Evolutionary conservation across 2,329 filamentous ascomycete genomes (phyloP).

Genomic region (Colletotrichum camelliae): DNA sequence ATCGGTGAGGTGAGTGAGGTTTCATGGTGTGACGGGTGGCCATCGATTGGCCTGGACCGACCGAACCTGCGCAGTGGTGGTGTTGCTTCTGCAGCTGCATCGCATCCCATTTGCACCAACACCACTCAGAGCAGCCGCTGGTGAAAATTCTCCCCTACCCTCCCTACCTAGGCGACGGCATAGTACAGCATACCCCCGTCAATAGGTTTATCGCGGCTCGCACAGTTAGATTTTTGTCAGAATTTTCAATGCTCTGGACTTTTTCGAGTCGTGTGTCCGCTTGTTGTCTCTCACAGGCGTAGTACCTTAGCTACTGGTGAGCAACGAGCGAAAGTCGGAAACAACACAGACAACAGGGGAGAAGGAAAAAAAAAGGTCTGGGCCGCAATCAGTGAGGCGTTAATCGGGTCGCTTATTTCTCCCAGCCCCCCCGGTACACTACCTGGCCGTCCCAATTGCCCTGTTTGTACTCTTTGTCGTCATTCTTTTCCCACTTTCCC

Average conservation of each 20-base stretch:
- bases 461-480: constrained; percentile 8
- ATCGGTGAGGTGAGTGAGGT: neutral
- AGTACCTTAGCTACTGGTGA: neutral
- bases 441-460: neutral
- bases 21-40: neutral
- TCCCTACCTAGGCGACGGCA: neutral
- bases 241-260: neutral
- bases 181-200: neutral
- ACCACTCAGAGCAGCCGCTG: neutral
- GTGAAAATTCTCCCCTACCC: neutral
- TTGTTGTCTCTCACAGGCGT: neutral
- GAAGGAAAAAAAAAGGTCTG: neutral
- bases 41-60: neutral
- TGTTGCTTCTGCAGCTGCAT: neutral
- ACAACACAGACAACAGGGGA: neutral
- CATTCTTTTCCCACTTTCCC: constrained; percentile 14
- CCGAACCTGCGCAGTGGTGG: neutral
- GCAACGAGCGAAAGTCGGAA: neutral
- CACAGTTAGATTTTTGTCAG: neutral
- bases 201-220: neutral
- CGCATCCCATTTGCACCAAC: constrained; percentile 1
- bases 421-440: neutral
- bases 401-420: constrained; percentile 16
- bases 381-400: neutral
- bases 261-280: neutral